Base-by-base conservation (phyloP, 257 asterid species). In the Solanum pimpinellifolium region DNA sequence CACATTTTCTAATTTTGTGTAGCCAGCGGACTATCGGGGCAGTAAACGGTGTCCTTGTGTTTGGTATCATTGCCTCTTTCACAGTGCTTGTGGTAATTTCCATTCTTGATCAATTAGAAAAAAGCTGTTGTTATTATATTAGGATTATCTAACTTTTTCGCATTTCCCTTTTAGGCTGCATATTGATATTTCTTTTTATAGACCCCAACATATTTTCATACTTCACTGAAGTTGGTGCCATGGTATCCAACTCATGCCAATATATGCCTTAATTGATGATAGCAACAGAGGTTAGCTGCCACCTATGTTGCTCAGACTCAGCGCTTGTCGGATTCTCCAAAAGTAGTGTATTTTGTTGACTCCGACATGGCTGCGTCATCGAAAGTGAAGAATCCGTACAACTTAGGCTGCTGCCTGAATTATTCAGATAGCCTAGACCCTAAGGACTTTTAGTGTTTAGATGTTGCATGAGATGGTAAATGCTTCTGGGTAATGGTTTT, bases 11-110 rank as follows among this genome's bases (percentile, higher is more conserved):
- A 59, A 86, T 86, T 86, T 75, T 82, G 80, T 89, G 91, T 86
- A 95, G 99, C 93, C 99, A 96, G 93, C 90, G 95, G 72, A 83
- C 93, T 86, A 92, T 96, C 72, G 99, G 99, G 62, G 94, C 98
- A 8, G 97, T 94, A 85, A 96, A 96, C 90, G 99, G 98, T 84
- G 93, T 82, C 87, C 92, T 96, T 65, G 95, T 96, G 68, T 80
- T 93, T 75, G 94, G 98, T 87, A 93, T 96, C 85, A 84, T 96
- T 75, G 88, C 91, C 42, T 93, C 98, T 65, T 96, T 96, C 89
- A 86, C 94, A 66, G 92, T 92, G 78, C 98, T 96, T 87, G 98
- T 95, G 99, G 99, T 96, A 94, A 93, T 87, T 87, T 83, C 84
- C 35, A 14, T 39, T 65, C 85, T 87, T 65, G 25, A 49, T 73